Conservation (phyloP, 441 rosid genomes). For the Arabidopsis lyrata region DNA sequence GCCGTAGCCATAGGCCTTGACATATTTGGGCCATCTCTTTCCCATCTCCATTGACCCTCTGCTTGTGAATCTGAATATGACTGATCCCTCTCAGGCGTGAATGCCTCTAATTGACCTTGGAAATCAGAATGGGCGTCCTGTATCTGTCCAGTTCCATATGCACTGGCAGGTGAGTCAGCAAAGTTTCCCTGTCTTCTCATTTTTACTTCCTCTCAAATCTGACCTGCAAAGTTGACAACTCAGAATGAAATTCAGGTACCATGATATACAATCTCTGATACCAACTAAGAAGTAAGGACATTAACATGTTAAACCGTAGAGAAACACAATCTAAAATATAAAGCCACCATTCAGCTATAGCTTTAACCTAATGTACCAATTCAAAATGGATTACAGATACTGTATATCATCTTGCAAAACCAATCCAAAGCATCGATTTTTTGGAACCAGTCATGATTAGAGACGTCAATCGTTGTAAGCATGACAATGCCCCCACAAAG, state of each 20-base stretch:
- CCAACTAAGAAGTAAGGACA: neutral
- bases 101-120: constrained; percentile 87
- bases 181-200: constrained; percentile 84
- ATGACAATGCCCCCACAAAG: constrained; percentile 6
- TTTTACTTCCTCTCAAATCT: constrained; percentile 18
- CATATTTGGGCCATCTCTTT: constrained; percentile 70
- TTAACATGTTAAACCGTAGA: neutral
- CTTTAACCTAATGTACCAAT: neutral
- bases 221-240: constrained; percentile 14
- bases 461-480: constrained; percentile 2
- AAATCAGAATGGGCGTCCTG: constrained; percentile 65
- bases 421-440: constrained; percentile 2
- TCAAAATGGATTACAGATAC: neutral
- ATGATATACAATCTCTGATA: neutral
- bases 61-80: constrained; percentile 54
- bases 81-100: constrained; percentile 88
- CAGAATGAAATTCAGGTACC: neutral
- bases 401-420: constrained; percentile 8
- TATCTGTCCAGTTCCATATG: constrained; percentile 65
- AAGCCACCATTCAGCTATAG: neutral
- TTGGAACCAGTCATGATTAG: neutral
- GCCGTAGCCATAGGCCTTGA: constrained; percentile 58
- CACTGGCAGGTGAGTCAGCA: constrained; percentile 60
- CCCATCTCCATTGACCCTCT: constrained; percentile 83
- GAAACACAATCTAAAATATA: constrained; percentile 4